phyloP scores from a whole-genome alignment of 345 rosid genomes.

The Melaleuca quinquenervia region DNA sequence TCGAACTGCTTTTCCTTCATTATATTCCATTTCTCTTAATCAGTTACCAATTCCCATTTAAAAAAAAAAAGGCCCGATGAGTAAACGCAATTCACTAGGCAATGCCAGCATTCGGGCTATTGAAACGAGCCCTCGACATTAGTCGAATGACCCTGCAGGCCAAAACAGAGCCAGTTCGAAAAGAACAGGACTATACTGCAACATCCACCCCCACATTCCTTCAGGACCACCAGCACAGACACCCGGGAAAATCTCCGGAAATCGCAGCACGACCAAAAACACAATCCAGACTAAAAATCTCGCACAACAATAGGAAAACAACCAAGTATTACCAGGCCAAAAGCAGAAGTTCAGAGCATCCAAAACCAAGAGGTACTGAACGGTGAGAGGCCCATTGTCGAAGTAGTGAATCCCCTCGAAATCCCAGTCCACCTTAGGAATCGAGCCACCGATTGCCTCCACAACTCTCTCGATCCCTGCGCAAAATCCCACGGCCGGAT shows the following conservation, averaged over 20 bases:
- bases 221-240: not conserved
- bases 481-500: not conserved
- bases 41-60: not conserved
- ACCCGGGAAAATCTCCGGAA: not conserved
- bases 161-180: not conserved
- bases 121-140: not conserved
- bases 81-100: not conserved
- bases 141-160: not conserved
- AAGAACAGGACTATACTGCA: not conserved
- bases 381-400: slow-evolving; percentile 57
- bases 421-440: slow-evolving; percentile 73
- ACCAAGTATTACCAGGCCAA: slow-evolving; percentile 49
- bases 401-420: slow-evolving; percentile 82
- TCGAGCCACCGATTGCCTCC: slow-evolving; percentile 29
- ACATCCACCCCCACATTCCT: not conserved
- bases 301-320: no score
- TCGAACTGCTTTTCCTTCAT: not conserved
- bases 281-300: not conserved
- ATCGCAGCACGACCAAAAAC: not conserved
- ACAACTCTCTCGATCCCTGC: slow-evolving; percentile 57
- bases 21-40: not conserved
- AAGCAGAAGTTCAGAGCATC: slow-evolving; percentile 79
- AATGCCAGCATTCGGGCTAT: not conserved
- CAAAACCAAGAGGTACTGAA: slow-evolving; percentile 70
- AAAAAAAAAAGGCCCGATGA: not conserved